Evolutionary conservation across 1,139 yeast species (phyloP).

Genomic region (Kodamaea alishanica): DNA sequence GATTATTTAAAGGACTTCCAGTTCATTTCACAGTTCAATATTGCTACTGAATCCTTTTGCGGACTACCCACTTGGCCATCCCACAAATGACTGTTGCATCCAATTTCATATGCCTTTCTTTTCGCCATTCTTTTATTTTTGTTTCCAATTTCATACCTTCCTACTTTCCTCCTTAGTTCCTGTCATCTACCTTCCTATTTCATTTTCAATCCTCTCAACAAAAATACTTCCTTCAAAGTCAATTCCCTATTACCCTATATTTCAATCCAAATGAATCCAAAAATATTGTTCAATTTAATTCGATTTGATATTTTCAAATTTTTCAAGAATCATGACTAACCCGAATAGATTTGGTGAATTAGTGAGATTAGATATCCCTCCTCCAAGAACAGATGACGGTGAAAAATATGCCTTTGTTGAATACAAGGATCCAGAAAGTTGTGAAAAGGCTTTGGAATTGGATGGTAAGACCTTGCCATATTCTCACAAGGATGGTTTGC

Average conservation of each 20-base stretch:
- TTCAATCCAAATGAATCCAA: neutral
- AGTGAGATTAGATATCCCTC: slow-evolving; percentile 66
- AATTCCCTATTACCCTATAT: neutral
- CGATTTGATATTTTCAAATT: too few relatives aligned
- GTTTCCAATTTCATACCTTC: slow-evolving; percentile 3
- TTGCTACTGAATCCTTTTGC: slow-evolving; percentile 5
- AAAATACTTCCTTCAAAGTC: neutral
- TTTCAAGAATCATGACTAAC: slow-evolving; percentile 12
- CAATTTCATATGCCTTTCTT: too few relatives aligned
- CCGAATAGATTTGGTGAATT: slow-evolving; percentile 53
- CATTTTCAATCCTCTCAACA: too few relatives aligned
- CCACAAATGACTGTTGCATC: too few relatives aligned
- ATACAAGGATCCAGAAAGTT: slow-evolving; percentile 55
- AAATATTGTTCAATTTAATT: neutral
- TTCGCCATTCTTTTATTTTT: slow-evolving; percentile 2
- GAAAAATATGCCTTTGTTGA: slow-evolving; percentile 74
- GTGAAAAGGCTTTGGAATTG: slow-evolving; percentile 57
- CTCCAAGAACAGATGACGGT: slow-evolving; percentile 62
- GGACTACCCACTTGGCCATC: slow-evolving; percentile 2
- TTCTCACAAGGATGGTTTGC: slow-evolving; percentile 38
- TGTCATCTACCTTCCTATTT: too few relatives aligned
- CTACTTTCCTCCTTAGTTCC: neutral
- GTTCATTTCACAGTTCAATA: neutral
- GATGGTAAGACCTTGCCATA: slow-evolving; percentile 44
- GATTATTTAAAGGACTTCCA: too few relatives aligned